Base-by-base conservation (phyloP, 2,329 filamentous ascomycete genomes). In the Huntiella abstrusa region DNA sequence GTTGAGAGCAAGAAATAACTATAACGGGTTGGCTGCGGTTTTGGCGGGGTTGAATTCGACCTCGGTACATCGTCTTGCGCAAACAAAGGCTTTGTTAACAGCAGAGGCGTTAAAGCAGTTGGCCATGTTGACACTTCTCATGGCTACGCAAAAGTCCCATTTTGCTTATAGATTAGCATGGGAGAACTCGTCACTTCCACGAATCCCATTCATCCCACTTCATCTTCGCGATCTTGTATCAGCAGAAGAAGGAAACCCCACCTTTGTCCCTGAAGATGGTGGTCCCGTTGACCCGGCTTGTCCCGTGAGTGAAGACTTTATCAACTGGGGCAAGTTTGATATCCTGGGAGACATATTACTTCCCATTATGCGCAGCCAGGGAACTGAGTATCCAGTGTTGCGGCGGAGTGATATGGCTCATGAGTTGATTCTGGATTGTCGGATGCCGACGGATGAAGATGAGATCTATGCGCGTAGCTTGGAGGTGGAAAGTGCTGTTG, bases 241-340 rank as follows among this genome's bases (percentile, higher is more conserved):
- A 10, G 88, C 91, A 1, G 85, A 93, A 57, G 83, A 94, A 61
- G 91, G 88, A 33, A 95, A 91, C 60, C 76, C 75, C 56, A 96
- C 91, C 0, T 88, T 94, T 59, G 67, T 96, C 1, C 84, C 82
- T 5, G 69, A 73, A 2, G 70, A 75, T 50, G 40, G 40, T 8
- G 13, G 33, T 5, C 38, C 12, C 4, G 19, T 37, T 22, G 38
- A 40, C 13, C 19, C 22, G 2, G 22, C 16, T 3, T 75, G 69
- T 52, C 10, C 44, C 34, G 22, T 28, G 22, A 15, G 17, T 15
- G 39, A 17, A 3, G 75, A 84, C 52, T 70, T 83, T 44, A 83
- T 98, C 58, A 96, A 96, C 59, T 98, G 91, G 91, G 86, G 81
- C 62, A 98, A 98, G 59, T 98, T 96, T 56, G 88, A 96, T 61